A percentile compares a stretch with the other conserved stretches of the same genome.
phyloP scores from a whole-genome alignment of 2,329 filamentous ascomycete species.

The Aspergillus fructus region DNA sequence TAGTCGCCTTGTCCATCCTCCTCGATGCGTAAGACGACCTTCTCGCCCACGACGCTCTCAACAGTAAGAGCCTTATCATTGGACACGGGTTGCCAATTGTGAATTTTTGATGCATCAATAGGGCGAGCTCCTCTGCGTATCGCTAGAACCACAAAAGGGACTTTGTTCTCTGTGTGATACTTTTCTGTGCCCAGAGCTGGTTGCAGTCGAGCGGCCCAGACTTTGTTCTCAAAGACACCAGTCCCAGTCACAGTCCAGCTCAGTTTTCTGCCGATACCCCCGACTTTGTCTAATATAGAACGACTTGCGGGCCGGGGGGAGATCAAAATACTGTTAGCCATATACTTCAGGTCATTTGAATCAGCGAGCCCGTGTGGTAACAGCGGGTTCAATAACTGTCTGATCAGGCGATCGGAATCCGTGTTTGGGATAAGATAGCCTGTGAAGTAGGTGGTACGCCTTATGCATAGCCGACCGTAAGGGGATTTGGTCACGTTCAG shows the following conservation, averaged over 20 bases:
- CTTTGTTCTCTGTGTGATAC: conserved; percentile 76
- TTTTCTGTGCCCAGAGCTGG: conserved; percentile 67
- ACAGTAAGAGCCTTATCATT: conserved; percentile 72
- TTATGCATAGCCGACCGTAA: conserved; percentile 64
- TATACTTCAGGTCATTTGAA: conserved; percentile 68
- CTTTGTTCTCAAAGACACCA: conserved; percentile 71
- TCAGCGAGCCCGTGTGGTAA: conserved; percentile 63
- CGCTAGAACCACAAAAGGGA: conserved; percentile 79
- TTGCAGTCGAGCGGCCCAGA: conserved; percentile 82
- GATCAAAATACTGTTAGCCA: conserved; percentile 91
- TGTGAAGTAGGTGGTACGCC: conserved; percentile 86
- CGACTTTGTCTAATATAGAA: conserved; percentile 75
- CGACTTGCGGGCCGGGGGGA: conserved; percentile 72
- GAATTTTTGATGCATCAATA: conserved; percentile 76
- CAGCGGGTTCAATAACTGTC: conserved; percentile 57
- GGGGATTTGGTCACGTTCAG: conserved; percentile 42
- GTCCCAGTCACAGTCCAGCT: conserved; percentile 80
- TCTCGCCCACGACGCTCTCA: conserved; percentile 82
- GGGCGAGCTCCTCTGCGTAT: conserved; percentile 73
- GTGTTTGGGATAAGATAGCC: conserved; percentile 77
- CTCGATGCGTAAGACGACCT: conserved; percentile 78
- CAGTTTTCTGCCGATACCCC: conserved; percentile 80
- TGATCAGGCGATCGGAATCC: conserved; percentile 70
- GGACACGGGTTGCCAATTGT: conserved; percentile 76
- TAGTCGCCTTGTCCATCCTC: conserved; percentile 67